Base-by-base conservation (phyloP, 2,329 filamentous ascomycete species). In the Fusarium drepaniforme region DNA sequence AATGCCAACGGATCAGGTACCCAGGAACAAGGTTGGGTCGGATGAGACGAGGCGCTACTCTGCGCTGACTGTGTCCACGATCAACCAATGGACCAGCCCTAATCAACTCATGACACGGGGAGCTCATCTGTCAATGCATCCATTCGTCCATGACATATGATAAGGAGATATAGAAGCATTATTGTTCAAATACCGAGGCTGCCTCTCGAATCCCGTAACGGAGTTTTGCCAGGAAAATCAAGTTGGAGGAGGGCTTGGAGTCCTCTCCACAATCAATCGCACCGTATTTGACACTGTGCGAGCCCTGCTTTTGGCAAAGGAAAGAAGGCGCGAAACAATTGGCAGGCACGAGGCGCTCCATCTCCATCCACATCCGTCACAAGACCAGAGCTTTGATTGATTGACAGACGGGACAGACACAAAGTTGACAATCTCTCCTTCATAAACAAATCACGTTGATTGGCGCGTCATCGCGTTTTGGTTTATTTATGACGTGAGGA, bases 351-450 rank as follows among this genome's bases (percentile, higher is more conserved):
- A 70, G 59, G 66, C 53, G 23, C 67, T 74, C 63, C 69, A 70
- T 74, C 76, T 74, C 63, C 69, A 70, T 74, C 76, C 70, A 70
- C 65, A 68, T 71, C 64, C 75, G 64, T 78, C 76, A 76, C 68
- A 72, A 73, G 67, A 67, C 61, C 63, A 49, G 66, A 67, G 56
- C 63, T 56, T 61, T 46, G 25, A 49, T 57, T 71, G 63, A 71
- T 49, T 63, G 53, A 68, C 58, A 25, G 57, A 64, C 40, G 42
- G 53, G 49, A 60, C 40, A 46, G 53, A 51, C 51, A 53, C 64
- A 30, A 63, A 65, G 57, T 64, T 67, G 66, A 42, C 42, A 58
- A 21, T 58, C 53, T 59, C 37, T 38, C 18, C 33, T 51, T 53
- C 16, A 28, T 18, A 64, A 56, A 30, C 33, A 40, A 46, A 46